A percentile compares a stretch with the other conserved stretches of the same genome.
Evolutionary conservation across 1,139 yeast genomes (phyloP).

Genomic region (Arxiozyma telluris): DNA sequence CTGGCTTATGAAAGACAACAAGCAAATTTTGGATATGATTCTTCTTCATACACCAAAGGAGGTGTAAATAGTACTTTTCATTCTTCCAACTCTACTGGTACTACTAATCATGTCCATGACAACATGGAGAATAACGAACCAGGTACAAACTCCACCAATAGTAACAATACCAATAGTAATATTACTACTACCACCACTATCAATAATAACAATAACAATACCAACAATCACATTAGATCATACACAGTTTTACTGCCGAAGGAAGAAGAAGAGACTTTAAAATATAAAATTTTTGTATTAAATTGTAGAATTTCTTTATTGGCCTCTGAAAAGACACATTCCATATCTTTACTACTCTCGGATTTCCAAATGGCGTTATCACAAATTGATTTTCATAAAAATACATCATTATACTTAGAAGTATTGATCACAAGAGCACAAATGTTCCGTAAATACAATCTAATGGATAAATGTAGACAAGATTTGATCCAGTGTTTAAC

Average conservation of each 20-base stretch:
- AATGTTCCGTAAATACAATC: conserved; percentile 11
- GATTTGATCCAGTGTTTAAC: conserved; percentile 12
- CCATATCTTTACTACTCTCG: conserved; percentile 9
- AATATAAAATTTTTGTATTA: conserved; percentile 9
- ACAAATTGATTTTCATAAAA: conserved; percentile 8
- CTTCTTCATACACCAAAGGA: background rate
- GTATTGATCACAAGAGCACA: conserved; percentile 18
- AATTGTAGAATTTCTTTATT: conserved; percentile 14
- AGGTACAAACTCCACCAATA: background rate
- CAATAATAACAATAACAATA: background rate
- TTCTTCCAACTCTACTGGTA: background rate
- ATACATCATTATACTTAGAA: conserved; percentile 11
- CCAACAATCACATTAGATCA: background rate
- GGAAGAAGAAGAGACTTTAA: background rate
- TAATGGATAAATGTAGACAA: conserved; percentile 8
- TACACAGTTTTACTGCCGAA: background rate
- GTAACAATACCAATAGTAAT: background rate
- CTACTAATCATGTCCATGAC: background rate
- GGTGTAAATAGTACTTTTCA: too few species aligned
- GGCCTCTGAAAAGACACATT: conserved; percentile 7
- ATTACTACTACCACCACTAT: too few species aligned
- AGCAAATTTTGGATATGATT: background rate
- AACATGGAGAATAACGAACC: background rate
- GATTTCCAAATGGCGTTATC: conserved; percentile 12
- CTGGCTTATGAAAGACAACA: conserved; percentile 1